Conservation (phyloP, 768 basidiomycete genomes). For the Tylopilus intermedius region DNA sequence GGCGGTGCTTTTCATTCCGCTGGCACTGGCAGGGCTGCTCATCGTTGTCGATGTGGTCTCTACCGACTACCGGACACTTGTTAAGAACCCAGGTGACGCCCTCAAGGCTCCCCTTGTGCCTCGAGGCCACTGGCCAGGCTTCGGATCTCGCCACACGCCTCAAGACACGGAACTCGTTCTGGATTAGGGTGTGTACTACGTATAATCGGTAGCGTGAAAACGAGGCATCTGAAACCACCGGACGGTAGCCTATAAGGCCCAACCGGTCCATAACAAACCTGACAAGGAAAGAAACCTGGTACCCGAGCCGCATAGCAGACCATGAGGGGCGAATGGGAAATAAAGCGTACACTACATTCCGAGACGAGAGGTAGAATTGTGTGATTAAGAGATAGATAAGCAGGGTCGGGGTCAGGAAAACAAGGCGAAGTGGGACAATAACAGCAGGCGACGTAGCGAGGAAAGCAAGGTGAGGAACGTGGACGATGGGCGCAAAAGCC, state of each 20-base stretch:
- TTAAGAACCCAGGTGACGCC: neutral
- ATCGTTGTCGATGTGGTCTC: neutral
- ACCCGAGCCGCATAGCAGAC: neutral
- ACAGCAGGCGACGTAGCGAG: neutral
- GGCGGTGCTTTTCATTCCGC: neutral
- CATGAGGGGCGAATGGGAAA: neutral
- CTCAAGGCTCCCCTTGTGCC: slow-evolving; percentile 5
- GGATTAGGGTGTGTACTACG: slow-evolving; percentile 14
- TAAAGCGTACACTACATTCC: slow-evolving; percentile 1
- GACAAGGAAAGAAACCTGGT: neutral
- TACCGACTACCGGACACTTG: neutral
- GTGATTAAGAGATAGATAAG: neutral
- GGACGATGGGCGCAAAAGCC: neutral
- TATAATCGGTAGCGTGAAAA: neutral
- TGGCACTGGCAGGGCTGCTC: neutral
- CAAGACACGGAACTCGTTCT: neutral
- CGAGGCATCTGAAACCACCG: neutral
- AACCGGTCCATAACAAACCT: neutral
- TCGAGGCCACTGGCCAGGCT: slow-evolving; percentile 9
- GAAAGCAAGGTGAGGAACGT: neutral
- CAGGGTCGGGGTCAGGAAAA: neutral
- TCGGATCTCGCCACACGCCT: neutral
- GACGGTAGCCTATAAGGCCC: neutral
- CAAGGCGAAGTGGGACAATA: neutral
- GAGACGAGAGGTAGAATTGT: neutral